Percentiles rank a stretch among this genome's conserved stretches.
phyloP scores from a whole-genome alignment of 108 stramenopile species.

The Nannochloropsis gaditana region DNA sequence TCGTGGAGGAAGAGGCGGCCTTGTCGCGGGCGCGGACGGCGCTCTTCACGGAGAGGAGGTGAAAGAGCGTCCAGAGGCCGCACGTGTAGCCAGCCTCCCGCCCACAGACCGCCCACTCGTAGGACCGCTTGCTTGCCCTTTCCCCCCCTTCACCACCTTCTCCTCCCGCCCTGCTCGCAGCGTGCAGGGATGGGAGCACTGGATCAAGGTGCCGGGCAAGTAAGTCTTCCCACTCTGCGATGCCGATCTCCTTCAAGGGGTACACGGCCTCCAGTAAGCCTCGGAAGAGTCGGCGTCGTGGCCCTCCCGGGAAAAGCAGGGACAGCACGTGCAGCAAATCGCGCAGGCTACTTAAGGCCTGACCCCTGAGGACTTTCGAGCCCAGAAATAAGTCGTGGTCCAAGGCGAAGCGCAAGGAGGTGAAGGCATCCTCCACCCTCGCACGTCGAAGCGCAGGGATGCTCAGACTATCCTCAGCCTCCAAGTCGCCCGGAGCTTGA shows the following conservation, averaged over 20 bases:
- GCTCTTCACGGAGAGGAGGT: conserved; percentile 8
- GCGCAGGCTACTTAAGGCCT: background rate
- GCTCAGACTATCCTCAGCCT: background rate
- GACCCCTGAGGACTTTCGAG: background rate
- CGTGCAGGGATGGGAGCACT: background rate
- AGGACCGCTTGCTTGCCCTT: background rate
- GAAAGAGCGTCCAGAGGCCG: background rate
- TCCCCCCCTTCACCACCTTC: background rate
- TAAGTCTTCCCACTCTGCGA: background rate
- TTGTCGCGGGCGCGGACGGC: background rate
- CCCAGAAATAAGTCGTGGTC: background rate
- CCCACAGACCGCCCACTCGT: background rate
- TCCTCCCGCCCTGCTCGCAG: background rate
- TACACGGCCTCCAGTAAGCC: background rate
- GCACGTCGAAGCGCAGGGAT: background rate
- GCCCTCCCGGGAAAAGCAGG: background rate
- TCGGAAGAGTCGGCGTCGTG: background rate
- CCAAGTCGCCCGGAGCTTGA: background rate
- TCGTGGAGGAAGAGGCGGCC: background rate
- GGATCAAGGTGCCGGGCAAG: background rate
- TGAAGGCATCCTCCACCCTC: conserved; percentile 15
- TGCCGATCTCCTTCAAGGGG: background rate
- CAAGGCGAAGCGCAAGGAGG: background rate
- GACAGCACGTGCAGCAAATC: background rate
- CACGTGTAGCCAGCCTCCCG: background rate